Percentiles rank a stretch among this genome's conserved stretches.
These are phyloP conservation scores for Rhizopogon vinicolor DNA, from an alignment of 768 basidiomycete species.

Conservation along the genomic window DNA sequence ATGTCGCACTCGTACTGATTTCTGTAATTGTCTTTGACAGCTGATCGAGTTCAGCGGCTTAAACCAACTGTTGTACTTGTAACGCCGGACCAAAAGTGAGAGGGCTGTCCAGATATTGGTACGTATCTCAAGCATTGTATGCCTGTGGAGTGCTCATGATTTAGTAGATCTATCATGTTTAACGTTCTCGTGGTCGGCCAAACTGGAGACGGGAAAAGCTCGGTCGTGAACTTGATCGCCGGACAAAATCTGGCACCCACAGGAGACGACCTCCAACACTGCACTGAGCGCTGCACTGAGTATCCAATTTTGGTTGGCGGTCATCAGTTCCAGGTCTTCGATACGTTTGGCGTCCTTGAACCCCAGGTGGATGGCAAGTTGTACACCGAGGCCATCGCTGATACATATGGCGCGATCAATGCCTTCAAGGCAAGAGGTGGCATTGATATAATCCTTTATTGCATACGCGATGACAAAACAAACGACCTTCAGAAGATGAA, in stretches of 20 bases:
- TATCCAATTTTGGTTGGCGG: slow-evolving; percentile 4
- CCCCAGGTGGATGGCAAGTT: slow-evolving; percentile 8
- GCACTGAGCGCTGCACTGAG: slow-evolving; percentile 26
- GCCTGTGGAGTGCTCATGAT: not conserved
- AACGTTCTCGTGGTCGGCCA: slow-evolving; percentile 23
- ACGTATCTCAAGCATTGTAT: not conserved
- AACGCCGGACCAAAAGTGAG: not conserved
- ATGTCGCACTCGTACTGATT: not conserved
- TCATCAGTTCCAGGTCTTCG: slow-evolving; percentile 23
- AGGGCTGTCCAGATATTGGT: not conserved
- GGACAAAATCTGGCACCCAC: slow-evolving; percentile 21
- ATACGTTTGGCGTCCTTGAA: slow-evolving; percentile 30
- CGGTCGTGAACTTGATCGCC: slow-evolving; percentile 24
- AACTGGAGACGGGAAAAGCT: slow-evolving; percentile 27
- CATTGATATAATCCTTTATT: slow-evolving; percentile 35
- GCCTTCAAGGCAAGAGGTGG: slow-evolving; percentile 24
- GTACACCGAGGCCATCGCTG: slow-evolving; percentile 18
- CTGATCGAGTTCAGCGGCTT: not conserved
- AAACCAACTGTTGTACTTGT: not conserved
- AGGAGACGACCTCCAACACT: slow-evolving; percentile 20
- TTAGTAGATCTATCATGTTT: not conserved
- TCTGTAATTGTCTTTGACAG: not conserved
- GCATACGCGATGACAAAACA: slow-evolving; percentile 33
- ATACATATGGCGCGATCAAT: slow-evolving; percentile 30
- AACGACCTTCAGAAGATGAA: slow-evolving; percentile 27